These are phyloP conservation scores for Ormosia emarginata DNA, from an alignment of 306 rosid genomes.

Conservation along the genomic window DNA sequence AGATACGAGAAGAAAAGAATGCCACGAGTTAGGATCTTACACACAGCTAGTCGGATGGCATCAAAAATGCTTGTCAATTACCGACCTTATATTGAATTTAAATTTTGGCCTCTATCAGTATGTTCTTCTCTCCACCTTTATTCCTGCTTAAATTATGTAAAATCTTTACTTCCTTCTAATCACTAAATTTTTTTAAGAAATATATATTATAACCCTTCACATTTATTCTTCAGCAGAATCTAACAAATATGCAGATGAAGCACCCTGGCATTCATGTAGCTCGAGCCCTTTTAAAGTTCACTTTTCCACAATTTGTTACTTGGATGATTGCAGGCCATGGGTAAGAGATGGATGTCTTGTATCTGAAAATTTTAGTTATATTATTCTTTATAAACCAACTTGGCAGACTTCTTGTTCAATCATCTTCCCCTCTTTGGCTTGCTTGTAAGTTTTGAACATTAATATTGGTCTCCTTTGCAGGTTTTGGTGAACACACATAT, in stretches of 20 bases:
- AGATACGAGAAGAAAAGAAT: slow-evolving; percentile 45
- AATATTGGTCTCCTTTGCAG: not conserved
- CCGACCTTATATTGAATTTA: slow-evolving; percentile 30
- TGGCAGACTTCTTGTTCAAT: not conserved
- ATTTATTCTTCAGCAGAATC: slow-evolving; percentile 7
- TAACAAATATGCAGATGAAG: slow-evolving; percentile 8
- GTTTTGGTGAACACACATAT: slow-evolving; percentile 21
- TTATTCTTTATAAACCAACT: not conserved
- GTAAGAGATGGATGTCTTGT: slow-evolving; percentile 15
- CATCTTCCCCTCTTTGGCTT: not conserved
- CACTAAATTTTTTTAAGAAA: too few species aligned
- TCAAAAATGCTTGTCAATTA: slow-evolving; percentile 35
- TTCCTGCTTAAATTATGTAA: not conserved
- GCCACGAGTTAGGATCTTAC: slow-evolving; percentile 28
- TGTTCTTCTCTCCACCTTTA: slow-evolving; percentile 22
- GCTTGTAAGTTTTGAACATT: not conserved
- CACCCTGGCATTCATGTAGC: slow-evolving; percentile 35
- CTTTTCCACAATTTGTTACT: slow-evolving; percentile 26
- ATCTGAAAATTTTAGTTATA: not conserved
- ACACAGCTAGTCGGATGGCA: slow-evolving; percentile 44
- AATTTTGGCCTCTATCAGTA: slow-evolving; percentile 30
- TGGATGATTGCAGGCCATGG: slow-evolving; percentile 50
- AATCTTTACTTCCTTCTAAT: not conserved
- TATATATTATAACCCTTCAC: not conserved
- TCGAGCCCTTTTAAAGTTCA: slow-evolving; percentile 19